Base-by-base conservation (phyloP, 2,329 filamentous ascomycete species). In the Fusarium concolor region DNA sequence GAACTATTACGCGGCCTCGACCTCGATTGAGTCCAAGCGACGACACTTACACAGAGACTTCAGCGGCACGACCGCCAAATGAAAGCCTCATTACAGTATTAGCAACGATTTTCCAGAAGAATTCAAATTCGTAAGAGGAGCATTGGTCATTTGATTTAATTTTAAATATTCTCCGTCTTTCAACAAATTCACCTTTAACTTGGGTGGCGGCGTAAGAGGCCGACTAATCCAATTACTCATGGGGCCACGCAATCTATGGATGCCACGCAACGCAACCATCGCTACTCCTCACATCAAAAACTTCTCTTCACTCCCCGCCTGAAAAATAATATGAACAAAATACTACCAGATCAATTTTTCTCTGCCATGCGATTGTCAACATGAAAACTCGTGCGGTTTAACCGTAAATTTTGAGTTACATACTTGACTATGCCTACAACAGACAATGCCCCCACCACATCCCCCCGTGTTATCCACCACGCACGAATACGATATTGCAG, bases 161-260 rank as follows among this genome's bases (percentile, higher is more conserved):
- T 38, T 28, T 29, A 24, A 33, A 35, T 17, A 26, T 14, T n/a
- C 39, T 24, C 29, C 29, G 9, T 31, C 24, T 53, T 45, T 8
- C 12, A 33, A 45, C 15, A 33, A 33, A 15, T 55, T 55, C 20
- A 44, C 41, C 24, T 10, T 43, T 22, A 17, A 10, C 38, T 26
- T 46, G 47, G 65, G 65, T 73, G 71, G 71, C 71, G 69, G 71
- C 71, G 69, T 72, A 49, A 62, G 49, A 62, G 38, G 44, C 44
- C 64, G 58, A 72, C 61, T 70, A 67, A 68, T 73, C 41, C 31
- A 59, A 55, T 71, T 67, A 71, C 71, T 73, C 66, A 72, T 70
- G 51, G 73, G 72, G 73, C 76, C 76, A 74, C 76, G 76, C 76
- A 78, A 77, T 77, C 22, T 24, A 24, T 24, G 22, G 22, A 24